Conservation (phyloP, 2,329 filamentous ascomycete genomes). For the Colletotrichum australisinense region DNA sequence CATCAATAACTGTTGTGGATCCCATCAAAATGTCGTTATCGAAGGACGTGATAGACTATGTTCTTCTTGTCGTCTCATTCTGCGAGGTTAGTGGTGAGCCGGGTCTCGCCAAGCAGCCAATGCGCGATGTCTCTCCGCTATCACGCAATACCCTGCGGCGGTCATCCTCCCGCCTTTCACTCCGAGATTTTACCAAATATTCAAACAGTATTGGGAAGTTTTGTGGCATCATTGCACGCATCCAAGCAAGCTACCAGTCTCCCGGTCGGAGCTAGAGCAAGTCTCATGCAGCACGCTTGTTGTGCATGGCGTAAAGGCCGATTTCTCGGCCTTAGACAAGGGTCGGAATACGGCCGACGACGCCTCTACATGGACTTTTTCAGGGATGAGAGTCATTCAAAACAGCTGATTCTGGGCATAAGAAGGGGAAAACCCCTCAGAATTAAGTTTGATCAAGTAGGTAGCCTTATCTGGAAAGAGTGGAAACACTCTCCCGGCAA, state of each 20-base stretch:
- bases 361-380: no score
- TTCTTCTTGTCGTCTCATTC: slow-evolving; percentile 5
- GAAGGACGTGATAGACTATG: background rate
- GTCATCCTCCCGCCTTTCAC: background rate
- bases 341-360: background rate
- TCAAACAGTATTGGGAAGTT: background rate
- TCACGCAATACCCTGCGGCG: slow-evolving; percentile 20
- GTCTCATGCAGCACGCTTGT: background rate
- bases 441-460: background rate
- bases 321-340: background rate
- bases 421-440: background rate
- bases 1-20: slow-evolving; percentile 1
- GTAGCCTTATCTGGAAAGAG: background rate
- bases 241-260: background rate
- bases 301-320: background rate
- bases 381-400: background rate
- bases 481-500: background rate
- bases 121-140: slow-evolving; percentile 28
- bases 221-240: background rate
- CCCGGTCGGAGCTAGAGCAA: background rate
- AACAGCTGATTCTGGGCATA: background rate
- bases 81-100: background rate
- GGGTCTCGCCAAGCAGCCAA: slow-evolving; percentile 11
- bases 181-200: background rate
- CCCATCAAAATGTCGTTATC: background rate